Base-by-base conservation (phyloP, 352 stramenopile genomes). In the Pythium angustatum region DNA sequence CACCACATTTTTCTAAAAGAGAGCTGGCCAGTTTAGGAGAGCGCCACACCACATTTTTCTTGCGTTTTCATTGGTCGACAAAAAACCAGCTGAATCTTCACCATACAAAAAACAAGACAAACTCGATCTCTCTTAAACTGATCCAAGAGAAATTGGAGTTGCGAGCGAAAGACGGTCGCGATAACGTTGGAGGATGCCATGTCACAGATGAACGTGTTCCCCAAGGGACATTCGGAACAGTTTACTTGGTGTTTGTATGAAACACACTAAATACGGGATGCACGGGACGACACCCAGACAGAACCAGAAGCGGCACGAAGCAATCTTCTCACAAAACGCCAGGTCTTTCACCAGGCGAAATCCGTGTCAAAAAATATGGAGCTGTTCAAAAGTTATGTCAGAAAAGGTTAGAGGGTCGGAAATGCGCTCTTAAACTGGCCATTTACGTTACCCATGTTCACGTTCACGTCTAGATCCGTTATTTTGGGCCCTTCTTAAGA, bases 381-480 rank as follows among this genome's bases (percentile, higher is more conserved):
- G n/a, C n/a, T n/a, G n/a, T n/a, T n/a, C n/a, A n/a, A n/a, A n/a
- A 38, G 7, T 38, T 38, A 38, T 38, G 8, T 14, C 8, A 38
- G 33, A 38, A 14, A 14, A 14, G 14, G 33, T 38, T 38, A 38
- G 33, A 14, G 14, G 8, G 8, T 14, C 33, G 8, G 14, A 38
- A 38, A 38, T 38, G 8, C 33, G 7, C 33, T 38, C 33, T 38
- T 38, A 38, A 38, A 38, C 33, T 38, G 33, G 33, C 33, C 33
- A 38, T 38, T 38, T 38, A 38, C 33, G 33, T 38, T 45, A 45
- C n/a, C n/a, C n/a, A n/a, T n/a, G n/a, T n/a, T n/a, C n/a, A n/a
- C n/a, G n/a, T n/a, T n/a, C n/a, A n/a, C n/a, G n/a, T n/a, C n/a
- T n/a, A n/a, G n/a, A n/a, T n/a, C n/a, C n/a, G n/a, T n/a, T n/a